A percentile compares a stretch with the other conserved stretches of the same genome.
phyloP scores from a whole-genome alignment of 306 rosid genomes.

The Citrullus mucosospermus region DNA sequence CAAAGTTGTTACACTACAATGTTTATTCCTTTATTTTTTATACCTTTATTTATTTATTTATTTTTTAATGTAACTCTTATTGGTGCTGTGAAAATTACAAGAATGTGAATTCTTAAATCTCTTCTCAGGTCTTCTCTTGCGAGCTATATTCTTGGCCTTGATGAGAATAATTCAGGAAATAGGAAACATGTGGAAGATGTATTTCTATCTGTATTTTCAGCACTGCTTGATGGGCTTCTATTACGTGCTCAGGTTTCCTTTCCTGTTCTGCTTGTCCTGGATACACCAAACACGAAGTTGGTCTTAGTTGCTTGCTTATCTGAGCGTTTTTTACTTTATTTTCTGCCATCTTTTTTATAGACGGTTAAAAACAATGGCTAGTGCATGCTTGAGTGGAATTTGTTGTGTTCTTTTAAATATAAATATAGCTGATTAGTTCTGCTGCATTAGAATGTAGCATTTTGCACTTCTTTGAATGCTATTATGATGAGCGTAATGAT shows the following conservation, averaged over 20 bases:
- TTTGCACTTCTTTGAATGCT: too few species aligned
- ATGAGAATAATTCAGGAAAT: conserved; percentile 38
- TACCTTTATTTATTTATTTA: neutral
- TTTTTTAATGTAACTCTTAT: neutral
- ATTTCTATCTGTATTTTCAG: conserved; percentile 65
- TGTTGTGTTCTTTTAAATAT: too few species aligned
- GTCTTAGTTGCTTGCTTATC: neutral
- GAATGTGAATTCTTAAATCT: neutral
- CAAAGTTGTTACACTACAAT: too few species aligned
- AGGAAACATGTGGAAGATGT: conserved; percentile 51
- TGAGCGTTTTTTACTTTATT: neutral
- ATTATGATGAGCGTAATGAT: too few species aligned
- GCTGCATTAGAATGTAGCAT: too few species aligned
- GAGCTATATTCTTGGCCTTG: conserved; percentile 72
- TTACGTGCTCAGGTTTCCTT: conserved; percentile 78
- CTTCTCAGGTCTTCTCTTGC: conserved; percentile 74
- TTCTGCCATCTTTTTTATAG: neutral
- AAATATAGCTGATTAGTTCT: too few species aligned
- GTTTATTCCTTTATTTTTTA: neutral
- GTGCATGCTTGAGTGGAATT: neutral
- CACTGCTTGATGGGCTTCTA: conserved; percentile 71
- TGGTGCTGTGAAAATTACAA: neutral
- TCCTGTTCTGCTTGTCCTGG: conserved; percentile 17
- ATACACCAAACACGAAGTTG: neutral
- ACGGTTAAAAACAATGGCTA: neutral